Conservation (phyloP, 2,329 filamentous ascomycete species). For the Salinomyces thailandicus region DNA sequence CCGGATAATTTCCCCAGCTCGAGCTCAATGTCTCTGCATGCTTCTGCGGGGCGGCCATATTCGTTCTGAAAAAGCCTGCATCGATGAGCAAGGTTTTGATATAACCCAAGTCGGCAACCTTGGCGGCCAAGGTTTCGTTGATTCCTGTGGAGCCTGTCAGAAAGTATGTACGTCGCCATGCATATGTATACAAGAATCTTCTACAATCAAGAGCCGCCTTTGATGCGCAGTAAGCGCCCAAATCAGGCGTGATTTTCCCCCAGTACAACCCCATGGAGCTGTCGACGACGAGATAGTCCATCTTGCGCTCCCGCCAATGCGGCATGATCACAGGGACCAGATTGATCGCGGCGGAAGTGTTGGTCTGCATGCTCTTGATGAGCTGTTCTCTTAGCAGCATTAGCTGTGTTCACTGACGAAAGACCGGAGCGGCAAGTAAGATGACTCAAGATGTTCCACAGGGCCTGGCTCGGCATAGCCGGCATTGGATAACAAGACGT, state of each 20-base stretch:
- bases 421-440: too few species aligned
- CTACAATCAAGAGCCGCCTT: slow-evolving; percentile 5
- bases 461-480: slow-evolving; percentile 5
- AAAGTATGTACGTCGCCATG: too few species aligned
- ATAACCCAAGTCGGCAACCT: too few species aligned
- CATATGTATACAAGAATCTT: too few species aligned
- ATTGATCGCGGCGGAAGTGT: slow-evolving; percentile 2
- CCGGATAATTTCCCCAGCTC: background rate
- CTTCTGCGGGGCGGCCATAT: slow-evolving; percentile 1
- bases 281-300: slow-evolving; percentile 3
- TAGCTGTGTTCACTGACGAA: too few species aligned
- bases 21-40: background rate
- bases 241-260: background rate
- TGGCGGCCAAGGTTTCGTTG: too few species aligned
- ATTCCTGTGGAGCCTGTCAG: too few species aligned
- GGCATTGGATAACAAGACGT: slow-evolving; percentile 8
- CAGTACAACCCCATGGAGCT: background rate
- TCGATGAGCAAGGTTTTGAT: slow-evolving; percentile 5
- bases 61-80: slow-evolving; percentile 2
- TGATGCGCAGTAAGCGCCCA: slow-evolving; percentile 1
- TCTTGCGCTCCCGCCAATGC: slow-evolving; percentile 4
- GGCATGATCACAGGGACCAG: slow-evolving; percentile 3
- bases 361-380: slow-evolving; percentile 5
- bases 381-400: too few species aligned
- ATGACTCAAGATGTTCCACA: slow-evolving; percentile 4